Base-by-base conservation (phyloP, 768 basidiomycete species). In the Boletus vinaceobasis region DNA sequence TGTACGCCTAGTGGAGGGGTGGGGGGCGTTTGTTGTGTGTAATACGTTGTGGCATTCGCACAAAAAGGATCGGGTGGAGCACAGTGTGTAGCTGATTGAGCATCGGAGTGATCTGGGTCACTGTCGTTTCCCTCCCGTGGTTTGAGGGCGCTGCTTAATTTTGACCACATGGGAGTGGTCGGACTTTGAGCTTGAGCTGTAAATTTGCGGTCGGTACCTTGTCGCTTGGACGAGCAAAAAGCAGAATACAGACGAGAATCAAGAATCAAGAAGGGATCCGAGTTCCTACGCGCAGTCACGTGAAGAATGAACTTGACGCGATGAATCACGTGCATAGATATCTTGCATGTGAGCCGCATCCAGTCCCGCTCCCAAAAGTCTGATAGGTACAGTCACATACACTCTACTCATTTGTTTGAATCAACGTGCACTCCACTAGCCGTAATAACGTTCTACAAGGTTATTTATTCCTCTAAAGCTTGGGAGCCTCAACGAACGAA, bases 11-110 rank as follows among this genome's bases (percentile, higher is more conserved):
- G 73, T 0, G 84, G 81, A 19, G 88, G 87, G 0, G 87, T 86
- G 0, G 78, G 75, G 0, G 88, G 87, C 26, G 83, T 82, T 55
- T 87, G 86, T 1, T 87, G 86, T 0, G 86, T 87, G 64, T 88
- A 90, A 64, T 89, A 90, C 0, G 88, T 87, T 31, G 77, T 85
- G 19, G 88, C 86, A 58, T 88, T 76, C 2, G 81, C 82, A 45
- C 82, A 80, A 71, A 91, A 90, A 3, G 88, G 88, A 65, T 90
- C 88, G 7, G 87, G 85, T 60, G 77, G 76, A 6, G 76, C 73
- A 40, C 73, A 68, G 21, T 68, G 65, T 39, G 55, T 15, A 50
- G 78, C 78, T 44, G 57, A 50, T 40, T 55, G 56, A 32, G 51
- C 27, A 31, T 58, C 62, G 5, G 57, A 57, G 36, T 60, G 53